phyloP scores from a whole-genome alignment of 1,284 basidiomycete species.

The Rhodotorula sp. region DNA sequence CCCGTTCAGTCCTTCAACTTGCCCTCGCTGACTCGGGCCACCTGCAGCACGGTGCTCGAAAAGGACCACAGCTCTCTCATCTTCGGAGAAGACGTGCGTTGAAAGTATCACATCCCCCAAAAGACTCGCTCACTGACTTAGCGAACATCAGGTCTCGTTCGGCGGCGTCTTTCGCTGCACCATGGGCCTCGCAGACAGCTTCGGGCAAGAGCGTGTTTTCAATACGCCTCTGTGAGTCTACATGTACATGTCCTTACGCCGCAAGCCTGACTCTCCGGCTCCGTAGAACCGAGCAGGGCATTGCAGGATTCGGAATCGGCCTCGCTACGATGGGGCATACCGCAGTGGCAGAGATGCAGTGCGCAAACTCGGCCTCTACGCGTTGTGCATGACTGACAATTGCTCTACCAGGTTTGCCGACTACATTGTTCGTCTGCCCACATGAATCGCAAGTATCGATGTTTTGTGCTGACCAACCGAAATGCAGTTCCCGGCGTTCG shows the following conservation, averaged over 20 bases:
- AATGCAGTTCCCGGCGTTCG: conserved; percentile 68
- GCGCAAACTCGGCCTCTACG: background rate
- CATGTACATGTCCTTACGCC: too few relatives aligned
- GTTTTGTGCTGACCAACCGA: background rate
- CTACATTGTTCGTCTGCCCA: conserved; percentile 12
- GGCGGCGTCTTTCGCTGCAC: conserved; percentile 84
- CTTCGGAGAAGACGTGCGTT: conserved; percentile 89
- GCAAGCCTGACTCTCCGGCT: background rate
- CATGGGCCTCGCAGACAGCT: conserved; percentile 87
- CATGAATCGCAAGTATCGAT: rapidly evolving
- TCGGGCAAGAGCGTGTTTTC: conserved; percentile 89
- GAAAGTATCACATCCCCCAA: too few relatives aligned
- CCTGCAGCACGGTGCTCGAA: conserved; percentile 67
- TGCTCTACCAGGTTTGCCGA: conserved; percentile 13
- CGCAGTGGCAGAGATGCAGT: conserved; percentile 88
- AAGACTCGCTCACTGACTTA: too few relatives aligned
- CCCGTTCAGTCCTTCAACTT: rapidly evolving
- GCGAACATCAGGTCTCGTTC: conserved; percentile 54
- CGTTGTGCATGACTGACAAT: background rate
- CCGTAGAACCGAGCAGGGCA: conserved; percentile 79
- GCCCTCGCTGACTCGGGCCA: background rate
- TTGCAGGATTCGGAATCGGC: conserved; percentile 91
- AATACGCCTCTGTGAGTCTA: conserved; percentile 70
- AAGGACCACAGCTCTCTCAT: conserved; percentile 84
- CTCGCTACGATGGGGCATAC: conserved; percentile 90